Evolutionary conservation across 345 rosid species (phyloP).

Genomic region (Syzygium aromaticum): DNA sequence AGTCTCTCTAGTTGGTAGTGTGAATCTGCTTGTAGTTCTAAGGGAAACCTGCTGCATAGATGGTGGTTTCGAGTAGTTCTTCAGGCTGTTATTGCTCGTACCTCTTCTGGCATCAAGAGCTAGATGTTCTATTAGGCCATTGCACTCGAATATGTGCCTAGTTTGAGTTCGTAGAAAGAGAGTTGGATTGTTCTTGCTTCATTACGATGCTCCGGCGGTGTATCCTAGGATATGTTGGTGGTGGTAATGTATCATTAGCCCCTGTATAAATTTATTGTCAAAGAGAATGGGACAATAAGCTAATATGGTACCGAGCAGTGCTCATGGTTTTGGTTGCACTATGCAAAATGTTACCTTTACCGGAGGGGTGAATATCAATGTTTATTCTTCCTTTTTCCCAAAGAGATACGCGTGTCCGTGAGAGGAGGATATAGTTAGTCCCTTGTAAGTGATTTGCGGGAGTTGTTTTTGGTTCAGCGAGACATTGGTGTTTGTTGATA

Average conservation of each 20-base stretch:
- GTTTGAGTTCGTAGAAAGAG: neutral
- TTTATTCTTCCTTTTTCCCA: neutral
- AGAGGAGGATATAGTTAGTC: neutral
- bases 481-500: neutral
- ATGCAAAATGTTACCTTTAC: neutral
- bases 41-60: neutral
- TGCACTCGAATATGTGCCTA: neutral
- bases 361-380: neutral
- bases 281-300: neutral
- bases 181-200: neutral
- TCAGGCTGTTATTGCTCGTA: neutral
- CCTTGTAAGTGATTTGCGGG: neutral
- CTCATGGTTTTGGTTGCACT: neutral
- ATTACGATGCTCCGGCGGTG: neutral
- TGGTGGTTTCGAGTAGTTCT: neutral
- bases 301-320: neutral
- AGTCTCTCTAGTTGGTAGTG: neutral
- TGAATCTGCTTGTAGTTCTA: neutral
- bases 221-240: neutral
- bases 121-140: neutral
- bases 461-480: neutral
- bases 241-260: neutral
- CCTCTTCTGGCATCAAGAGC: neutral
- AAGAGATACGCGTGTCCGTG: neutral
- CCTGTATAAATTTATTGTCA: neutral